Base-by-base conservation (phyloP, 208 protist genomes). In the Leishmania arabica region DNA sequence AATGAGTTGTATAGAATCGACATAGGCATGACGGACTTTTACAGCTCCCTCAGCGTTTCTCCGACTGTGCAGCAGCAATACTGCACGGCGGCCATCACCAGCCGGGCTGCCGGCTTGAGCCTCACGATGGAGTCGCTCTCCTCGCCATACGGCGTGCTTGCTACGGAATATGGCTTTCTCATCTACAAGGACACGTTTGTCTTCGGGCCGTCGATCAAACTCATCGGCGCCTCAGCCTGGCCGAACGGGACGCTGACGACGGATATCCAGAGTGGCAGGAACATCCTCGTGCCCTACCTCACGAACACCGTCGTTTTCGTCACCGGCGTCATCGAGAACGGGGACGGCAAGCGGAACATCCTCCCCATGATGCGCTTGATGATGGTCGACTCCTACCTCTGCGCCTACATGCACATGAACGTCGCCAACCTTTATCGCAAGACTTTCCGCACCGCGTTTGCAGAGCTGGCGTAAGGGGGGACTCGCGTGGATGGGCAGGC, bases 171-270 rank as follows among this genome's bases (percentile, higher is more conserved):
- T 11, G 81, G 81, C 24, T 37, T 84, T 19, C 11, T 84, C 45
- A 68, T 84, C 51, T 84, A 78, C 77, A 84, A 81, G 62, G 81
- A 84, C 54, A 40, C 51, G 54, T 81, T 65, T 66, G 68, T 78
- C 60, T 84, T 80, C 53, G 81, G 81, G 13, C 81, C 81, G 0
- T 75, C 81, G 6, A 78, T 84, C 34, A 69, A 54, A 40, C 81
- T 84, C 11, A 80, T 84, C 53, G 81, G 81, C 24, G 78, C 81
- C 31, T 84, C 78, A n/a, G 76, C 76, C 69, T 73, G 54, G 47
- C 1, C 70, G 8, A 74, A 84, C 31, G 81, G 81, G 40, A 78
- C 45, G 17, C 27, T 75, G 70, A 75, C 81, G n/a, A 84, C 81
- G 21, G 7, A 49, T 13, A 70, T 84, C 40, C 76, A 77, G 70